Evolutionary conservation across 2,329 filamentous ascomycete genomes (phyloP), one percentile per base, ranked within the genome.

Genomic region (Huntiella savannae): DNA sequence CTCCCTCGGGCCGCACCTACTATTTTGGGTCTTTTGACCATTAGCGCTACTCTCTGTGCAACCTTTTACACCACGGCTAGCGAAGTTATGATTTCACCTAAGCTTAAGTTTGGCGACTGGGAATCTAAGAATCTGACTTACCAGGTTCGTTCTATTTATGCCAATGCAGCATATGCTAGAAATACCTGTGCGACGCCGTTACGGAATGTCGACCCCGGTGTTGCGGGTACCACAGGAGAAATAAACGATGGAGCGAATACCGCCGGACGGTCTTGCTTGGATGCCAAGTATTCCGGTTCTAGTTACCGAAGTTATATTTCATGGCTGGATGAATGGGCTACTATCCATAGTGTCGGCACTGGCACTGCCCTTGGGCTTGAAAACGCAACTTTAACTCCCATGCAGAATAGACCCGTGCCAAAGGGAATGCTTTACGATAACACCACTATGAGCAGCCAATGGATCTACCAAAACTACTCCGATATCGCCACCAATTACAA

Each of bases 61-160:
- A 75, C 80, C 54, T 67, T 88, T 4, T 91, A 87, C 56, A 84
- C 79, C 0, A 81, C 81, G 2, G 82, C 82, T 0, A 79, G 79
- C 0, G 79, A 84, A 51, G 77, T 81, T 6, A 64, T 88, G 55
- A 79, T 88, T 0, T 70, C 80, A 2, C 83, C 83, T 0, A 79
- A 82, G 54, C 65, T 88, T 5, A 75, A 70, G 45, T 71, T 70
- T 50, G 73, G 75, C 1, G 56, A 58, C 1, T 71, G 69, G 62
- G 59, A 77, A 37, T 49, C 58, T 1, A 64, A 55, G 46, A 53
- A 64, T 0, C 55, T 87, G 32, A 58, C 62, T 10, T 79, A 77
- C 0, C 59, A 67, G 2, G 74, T 85, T 1, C 63, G 63, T 16
- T 62, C 76, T 1, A 68, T 68, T 1, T 87, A 82, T 53, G 77